Evolutionary conservation across 139 green algal genomes (phyloP).

Genomic region (Limnomonas spitsbergensis): DNA sequence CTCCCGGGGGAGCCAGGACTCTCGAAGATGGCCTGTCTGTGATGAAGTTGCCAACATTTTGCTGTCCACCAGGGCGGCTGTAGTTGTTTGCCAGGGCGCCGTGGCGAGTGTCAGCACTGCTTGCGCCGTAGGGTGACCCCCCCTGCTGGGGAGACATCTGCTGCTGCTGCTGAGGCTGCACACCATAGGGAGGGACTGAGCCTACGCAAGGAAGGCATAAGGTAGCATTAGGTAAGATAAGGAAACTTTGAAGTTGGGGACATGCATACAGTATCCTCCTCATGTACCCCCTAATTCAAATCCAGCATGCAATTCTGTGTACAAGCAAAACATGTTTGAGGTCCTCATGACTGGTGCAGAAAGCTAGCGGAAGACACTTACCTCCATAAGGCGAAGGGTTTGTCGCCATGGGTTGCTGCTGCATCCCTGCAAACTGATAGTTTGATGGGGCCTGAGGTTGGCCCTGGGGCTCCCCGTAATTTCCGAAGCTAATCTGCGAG

Average conservation of each 20-base stretch:
- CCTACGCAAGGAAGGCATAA: neutral
- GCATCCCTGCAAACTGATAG: no score
- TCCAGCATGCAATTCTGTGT: neutral
- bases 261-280: neutral
- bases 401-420: neutral
- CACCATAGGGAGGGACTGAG: neutral
- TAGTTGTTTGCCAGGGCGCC: conserved; percentile 33
- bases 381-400: neutral
- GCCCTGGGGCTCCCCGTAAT: conserved; percentile 4
- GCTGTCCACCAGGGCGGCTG: conserved; percentile 32
- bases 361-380: no score
- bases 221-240: neutral
- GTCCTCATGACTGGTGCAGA: neutral
- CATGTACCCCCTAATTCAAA: no score
- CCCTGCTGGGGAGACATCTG: neutral
- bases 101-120: neutral
- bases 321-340: neutral
- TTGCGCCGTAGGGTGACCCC: neutral
- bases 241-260: no score
- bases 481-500: conserved; percentile 10
- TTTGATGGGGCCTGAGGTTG: no score
- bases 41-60: conserved; percentile 75
- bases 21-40: conserved; percentile 72
- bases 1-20: conserved; percentile 78
- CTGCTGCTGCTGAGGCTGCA: neutral